phyloP scores from a whole-genome alignment of 805 yeast species.

The Sungouiozyma intestinalis region DNA sequence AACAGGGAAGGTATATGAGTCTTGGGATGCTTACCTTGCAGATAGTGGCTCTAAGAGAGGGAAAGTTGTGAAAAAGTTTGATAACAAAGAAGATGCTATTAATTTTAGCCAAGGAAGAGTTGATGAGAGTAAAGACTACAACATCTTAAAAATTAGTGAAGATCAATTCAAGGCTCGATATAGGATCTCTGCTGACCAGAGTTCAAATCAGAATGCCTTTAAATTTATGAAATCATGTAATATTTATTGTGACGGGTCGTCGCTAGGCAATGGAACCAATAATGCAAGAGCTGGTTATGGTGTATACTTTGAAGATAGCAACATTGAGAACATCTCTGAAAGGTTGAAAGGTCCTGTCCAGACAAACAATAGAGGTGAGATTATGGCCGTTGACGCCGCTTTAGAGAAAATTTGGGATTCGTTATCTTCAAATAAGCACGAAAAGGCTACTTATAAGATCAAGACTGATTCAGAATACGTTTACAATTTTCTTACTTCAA shows the following conservation, averaged over 20 bases:
- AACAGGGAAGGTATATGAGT: slow-evolving; percentile 18
- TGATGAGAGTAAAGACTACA: slow-evolving; percentile 11
- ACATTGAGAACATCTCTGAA: slow-evolving; percentile 38
- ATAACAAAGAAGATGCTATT: slow-evolving; percentile 26
- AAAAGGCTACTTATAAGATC: slow-evolving; percentile 32
- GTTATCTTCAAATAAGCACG: slow-evolving; percentile 9
- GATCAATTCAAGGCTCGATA: slow-evolving; percentile 9
- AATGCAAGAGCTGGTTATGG: slow-evolving; percentile 51
- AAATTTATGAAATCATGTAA: slow-evolving; percentile 6
- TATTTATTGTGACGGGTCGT: slow-evolving; percentile 74
- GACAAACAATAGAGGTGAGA: slow-evolving; percentile 77
- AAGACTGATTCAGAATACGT: slow-evolving; percentile 66
- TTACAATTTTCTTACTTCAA: slow-evolving; percentile 42
- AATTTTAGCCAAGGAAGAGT: slow-evolving; percentile 19
- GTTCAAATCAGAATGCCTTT: background rate
- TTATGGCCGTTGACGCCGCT: slow-evolving; percentile 55
- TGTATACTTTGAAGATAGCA: slow-evolving; percentile 54
- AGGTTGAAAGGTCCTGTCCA: slow-evolving; percentile 41
- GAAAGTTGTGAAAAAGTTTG: slow-evolving; percentile 36
- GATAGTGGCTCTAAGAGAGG: slow-evolving; percentile 28
- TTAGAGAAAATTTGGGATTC: slow-evolving; percentile 32
- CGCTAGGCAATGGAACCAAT: slow-evolving; percentile 44
- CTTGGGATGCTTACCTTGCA: slow-evolving; percentile 28
- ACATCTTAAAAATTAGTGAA: slow-evolving; percentile 11
- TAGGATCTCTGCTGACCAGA: background rate